These are phyloP conservation scores for Panus rudis DNA, from an alignment of 768 basidiomycete species.

Conservation along the genomic window DNA sequence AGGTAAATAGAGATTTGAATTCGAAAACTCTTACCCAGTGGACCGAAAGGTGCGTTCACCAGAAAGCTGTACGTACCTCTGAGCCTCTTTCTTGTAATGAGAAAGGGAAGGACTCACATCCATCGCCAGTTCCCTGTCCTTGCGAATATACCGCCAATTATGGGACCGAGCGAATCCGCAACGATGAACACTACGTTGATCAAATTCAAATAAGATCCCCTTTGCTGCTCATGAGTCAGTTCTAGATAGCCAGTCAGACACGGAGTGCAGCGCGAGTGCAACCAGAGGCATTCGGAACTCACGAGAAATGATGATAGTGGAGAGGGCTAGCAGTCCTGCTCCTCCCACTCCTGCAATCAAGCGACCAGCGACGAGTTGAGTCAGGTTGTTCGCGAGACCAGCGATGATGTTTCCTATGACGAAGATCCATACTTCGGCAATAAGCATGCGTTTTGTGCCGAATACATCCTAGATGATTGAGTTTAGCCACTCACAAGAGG, in stretches of 20 bases:
- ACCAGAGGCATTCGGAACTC: background rate
- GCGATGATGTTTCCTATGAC: slow-evolving; percentile 12
- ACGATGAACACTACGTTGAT: slow-evolving; percentile 14
- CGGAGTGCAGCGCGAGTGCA: background rate
- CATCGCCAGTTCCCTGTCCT: slow-evolving; percentile 14
- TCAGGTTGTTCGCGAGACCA: slow-evolving; percentile 6
- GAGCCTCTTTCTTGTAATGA: background rate
- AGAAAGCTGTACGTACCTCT: slow-evolving; percentile 5
- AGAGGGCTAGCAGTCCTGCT: slow-evolving; percentile 10
- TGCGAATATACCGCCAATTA: slow-evolving; percentile 9
- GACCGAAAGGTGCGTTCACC: slow-evolving; percentile 11
- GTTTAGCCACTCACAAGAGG: background rate
- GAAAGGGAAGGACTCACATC: slow-evolving; percentile 9
- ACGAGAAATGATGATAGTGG: slow-evolving; percentile 14
- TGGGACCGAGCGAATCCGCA: slow-evolving; percentile 11
- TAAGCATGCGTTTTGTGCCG: slow-evolving; percentile 12
- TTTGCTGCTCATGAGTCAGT: slow-evolving; percentile 10
- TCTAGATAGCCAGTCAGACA: slow-evolving; percentile 3
- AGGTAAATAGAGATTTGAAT: background rate
- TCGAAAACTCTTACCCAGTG: slow-evolving; percentile 3
- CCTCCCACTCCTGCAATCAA: slow-evolving; percentile 11
- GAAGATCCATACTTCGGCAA: slow-evolving; percentile 13
- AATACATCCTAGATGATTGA: slow-evolving; percentile 8
- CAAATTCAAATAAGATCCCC: slow-evolving; percentile 11
- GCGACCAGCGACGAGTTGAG: slow-evolving; percentile 11